Base-by-base conservation (phyloP, 495 filamentous ascomycete species). In the Penicillium chermesinum region DNA sequence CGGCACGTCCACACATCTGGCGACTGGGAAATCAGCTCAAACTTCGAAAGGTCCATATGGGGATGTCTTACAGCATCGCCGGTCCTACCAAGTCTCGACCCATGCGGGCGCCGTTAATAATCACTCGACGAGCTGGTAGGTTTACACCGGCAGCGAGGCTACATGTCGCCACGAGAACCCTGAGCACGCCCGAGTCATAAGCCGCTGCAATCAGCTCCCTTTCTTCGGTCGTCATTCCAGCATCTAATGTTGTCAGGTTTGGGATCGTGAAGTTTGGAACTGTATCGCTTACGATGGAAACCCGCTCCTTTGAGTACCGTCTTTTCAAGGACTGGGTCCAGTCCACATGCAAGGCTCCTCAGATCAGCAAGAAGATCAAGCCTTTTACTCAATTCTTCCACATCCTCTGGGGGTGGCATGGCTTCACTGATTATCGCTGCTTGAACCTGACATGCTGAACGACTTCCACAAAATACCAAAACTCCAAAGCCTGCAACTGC, bases 61-160 rank as follows among this genome's bases (percentile, higher is more conserved):
- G 32, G 12, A 4, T 17, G 55, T 40, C 76, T 53, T 72, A 84
- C 75, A 89, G 67, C 82, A 89, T 86, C 17, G 87, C 80, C 2
- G 87, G 87, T 0, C 83, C 85, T 32, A 90, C 80, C 18, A 89
- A 67, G 38, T 90, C 84, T 15, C 83, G 76, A 7, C 88, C 88
- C 87, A 89, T 89, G 13, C 83, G 73, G 21, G 82, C 87, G 19
- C 81, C 83, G 57, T 88, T 84, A 21, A 93, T 78, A 32, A 93
- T 89, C 2, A 93, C 88, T 53, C 88, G 70, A 52, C 88, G 71
- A 9, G 88, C 88, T 2, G 78, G 79, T 35, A 88, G 71, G 64
- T 93, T 93, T 36, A 93, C 86, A 10, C 88, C 88, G 33, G 88
- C 87, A n/a, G 88, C 87, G 47, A 93, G 80, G 51, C 85, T 89